Percentiles rank a stretch among this genome's conserved stretches.
Evolutionary conservation across 352 stramenopile species (phyloP).

Genomic region (Pythium aphanidermatum): DNA sequence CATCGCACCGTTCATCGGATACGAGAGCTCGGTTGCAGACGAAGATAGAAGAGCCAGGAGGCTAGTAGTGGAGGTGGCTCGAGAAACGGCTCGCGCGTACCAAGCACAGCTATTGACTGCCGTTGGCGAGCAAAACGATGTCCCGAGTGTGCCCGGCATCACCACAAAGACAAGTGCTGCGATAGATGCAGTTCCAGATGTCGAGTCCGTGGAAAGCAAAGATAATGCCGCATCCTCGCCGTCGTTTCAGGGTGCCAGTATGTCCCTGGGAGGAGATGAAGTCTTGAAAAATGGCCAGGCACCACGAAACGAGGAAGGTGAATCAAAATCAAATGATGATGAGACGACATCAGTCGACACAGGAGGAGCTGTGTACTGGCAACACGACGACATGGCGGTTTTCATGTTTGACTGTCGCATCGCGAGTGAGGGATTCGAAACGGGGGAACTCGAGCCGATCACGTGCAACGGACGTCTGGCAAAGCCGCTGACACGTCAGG

Average conservation of each 20-base stretch:
- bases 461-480: slow-evolving; percentile 61
- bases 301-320: not conserved
- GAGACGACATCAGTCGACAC: not conserved
- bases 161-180: no score
- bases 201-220: no score
- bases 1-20: slow-evolving; percentile 51
- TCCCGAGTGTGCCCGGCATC: no score
- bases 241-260: no score
- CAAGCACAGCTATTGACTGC: slow-evolving; percentile 38
- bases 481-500: slow-evolving; percentile 36
- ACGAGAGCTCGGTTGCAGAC: slow-evolving; percentile 14
- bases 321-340: not conserved
- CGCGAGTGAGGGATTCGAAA: slow-evolving; percentile 18
- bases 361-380: slow-evolving; percentile 15
- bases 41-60: slow-evolving; percentile 22
- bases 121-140: not conserved
- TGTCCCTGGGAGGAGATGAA: no score
- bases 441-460: slow-evolving; percentile 28
- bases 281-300: no score
- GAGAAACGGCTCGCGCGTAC: slow-evolving; percentile 47
- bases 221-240: no score
- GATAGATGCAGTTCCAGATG: no score
- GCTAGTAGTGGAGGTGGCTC: slow-evolving; percentile 43
- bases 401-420: slow-evolving; percentile 51
- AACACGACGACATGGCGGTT: slow-evolving; percentile 40